Base-by-base conservation (phyloP, 2,329 filamentous ascomycete species). In the Lachnellula hyalina region DNA sequence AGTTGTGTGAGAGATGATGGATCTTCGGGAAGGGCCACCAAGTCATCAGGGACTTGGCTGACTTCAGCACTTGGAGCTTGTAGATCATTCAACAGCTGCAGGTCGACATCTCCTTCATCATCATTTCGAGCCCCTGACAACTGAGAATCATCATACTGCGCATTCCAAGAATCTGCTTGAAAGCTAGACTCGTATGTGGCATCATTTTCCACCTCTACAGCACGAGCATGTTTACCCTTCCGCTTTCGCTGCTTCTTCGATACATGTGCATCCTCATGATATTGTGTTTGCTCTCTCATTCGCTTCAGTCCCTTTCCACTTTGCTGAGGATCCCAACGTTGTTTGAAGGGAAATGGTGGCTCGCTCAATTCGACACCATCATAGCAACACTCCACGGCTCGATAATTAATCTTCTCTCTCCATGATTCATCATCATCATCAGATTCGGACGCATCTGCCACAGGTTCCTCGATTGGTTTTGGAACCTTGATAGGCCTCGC, bases 271-370 rank as follows among this genome's bases (percentile, higher is more conserved):
- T 71, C 69, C 4, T 74, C 64, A 51, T 77, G 72, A 49, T 70
- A 75, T 17, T 75, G 70, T 2, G 67, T 41, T 38, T 77, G 70
- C 28, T 65, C 59, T 51, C 61, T 71, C 48, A 74, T 71, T 45
- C 71, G 68, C 52, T 77, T 74, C 67, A 85, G 85, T 52, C 75
- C 72, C 59, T 76, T 82, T 38, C 70, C 71, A 23, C 72, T 71
- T 64, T 92, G 88, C 57, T 90, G 86, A 3, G 82, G 80, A 70
- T 96, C 90, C 93, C 92, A 96, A 47, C 89, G 82, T 70, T 96
- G 91, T 15, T 88, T 77, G 69, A 96, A 96, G 0, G 92, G 92
- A 66, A 95, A 96, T 0, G 92, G 89, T 0, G 93, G 92, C 35
- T 89, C 80, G 51, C 81, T 87, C 46, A 96, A 75, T 34, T 80